Evolutionary conservation across 2,329 filamentous ascomycete species (phyloP).

Genomic region (Microdochium paspali): DNA sequence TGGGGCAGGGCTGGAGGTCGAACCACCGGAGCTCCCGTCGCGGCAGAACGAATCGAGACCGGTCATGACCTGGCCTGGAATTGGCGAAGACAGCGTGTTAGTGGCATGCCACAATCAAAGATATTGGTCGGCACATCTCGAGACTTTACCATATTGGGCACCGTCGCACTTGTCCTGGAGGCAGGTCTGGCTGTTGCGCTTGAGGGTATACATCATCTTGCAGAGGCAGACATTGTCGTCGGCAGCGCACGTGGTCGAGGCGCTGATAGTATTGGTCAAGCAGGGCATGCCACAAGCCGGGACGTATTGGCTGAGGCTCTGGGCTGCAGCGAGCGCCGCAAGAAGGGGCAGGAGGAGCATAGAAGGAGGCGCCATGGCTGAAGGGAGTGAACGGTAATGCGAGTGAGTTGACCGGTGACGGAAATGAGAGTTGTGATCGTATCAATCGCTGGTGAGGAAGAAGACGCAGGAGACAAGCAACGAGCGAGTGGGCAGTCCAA

Average conservation of each 20-base stretch:
- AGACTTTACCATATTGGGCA: neutral
- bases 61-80: neutral
- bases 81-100: neutral
- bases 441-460: no score
- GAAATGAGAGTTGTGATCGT: no score
- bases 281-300: neutral
- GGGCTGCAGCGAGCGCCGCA: neutral
- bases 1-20: neutral
- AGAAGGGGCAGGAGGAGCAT: neutral
- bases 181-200: neutral
- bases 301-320: neutral
- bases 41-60: neutral
- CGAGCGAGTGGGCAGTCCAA: no score
- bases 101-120: neutral
- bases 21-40: neutral
- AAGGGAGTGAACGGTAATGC: neutral
- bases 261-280: neutral
- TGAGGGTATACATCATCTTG: neutral
- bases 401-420: no score
- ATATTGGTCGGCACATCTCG: no score
- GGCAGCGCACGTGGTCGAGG: neutral
- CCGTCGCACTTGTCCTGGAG: neutral
- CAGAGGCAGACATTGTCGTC: neutral
- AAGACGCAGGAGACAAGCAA: no score
- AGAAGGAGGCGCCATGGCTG: neutral